Conservation (phyloP, 257 asterid genomes). For the Solanum acaule region DNA sequence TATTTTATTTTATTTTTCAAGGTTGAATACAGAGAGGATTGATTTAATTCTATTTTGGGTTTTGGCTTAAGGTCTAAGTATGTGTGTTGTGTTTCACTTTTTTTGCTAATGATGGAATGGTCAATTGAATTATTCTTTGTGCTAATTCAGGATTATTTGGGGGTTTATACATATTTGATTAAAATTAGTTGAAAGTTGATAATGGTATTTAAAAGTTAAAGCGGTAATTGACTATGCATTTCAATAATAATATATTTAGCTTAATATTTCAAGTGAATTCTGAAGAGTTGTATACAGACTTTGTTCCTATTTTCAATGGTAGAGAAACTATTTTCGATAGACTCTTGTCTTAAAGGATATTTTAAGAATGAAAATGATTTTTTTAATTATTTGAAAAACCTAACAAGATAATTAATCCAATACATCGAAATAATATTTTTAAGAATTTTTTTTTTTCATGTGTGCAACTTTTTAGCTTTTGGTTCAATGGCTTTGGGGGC, state of each 20-base stretch:
- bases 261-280: fast-evolving
- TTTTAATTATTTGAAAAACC: neutral
- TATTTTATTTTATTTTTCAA: neutral
- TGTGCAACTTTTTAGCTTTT: neutral
- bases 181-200: neutral
- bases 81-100: neutral
- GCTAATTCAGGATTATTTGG: neutral
- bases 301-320: neutral
- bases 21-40: neutral
- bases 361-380: neutral
- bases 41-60: neutral
- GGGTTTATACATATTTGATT: neutral
- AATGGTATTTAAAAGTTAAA: neutral
- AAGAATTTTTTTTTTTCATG: fast-evolving
- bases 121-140: neutral
- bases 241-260: neutral
- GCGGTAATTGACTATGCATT: neutral
- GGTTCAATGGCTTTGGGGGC: neutral
- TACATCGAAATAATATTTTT: neutral
- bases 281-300: fast-evolving
- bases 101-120: neutral
- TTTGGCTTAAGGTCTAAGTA: constrained; percentile 8
- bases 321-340: neutral
- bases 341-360: neutral
- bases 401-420: neutral